A percentile compares a stretch with the other conserved stretches of the same genome.
Conservation (phyloP, 2,329 filamentous ascomycete species). For the Sclerotinia borealis region DNA sequence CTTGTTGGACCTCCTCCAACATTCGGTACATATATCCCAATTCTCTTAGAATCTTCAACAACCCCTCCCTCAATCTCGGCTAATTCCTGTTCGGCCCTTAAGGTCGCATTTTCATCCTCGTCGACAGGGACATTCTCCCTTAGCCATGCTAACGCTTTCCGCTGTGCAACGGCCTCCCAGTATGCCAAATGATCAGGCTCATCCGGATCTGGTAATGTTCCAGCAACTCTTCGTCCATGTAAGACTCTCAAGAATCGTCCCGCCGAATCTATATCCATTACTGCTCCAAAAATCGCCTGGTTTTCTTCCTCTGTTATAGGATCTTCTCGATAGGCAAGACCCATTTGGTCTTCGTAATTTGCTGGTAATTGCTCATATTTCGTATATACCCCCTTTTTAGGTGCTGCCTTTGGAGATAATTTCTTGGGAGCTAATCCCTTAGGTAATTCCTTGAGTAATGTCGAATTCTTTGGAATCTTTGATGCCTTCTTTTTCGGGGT, state of each 20-base stretch:
- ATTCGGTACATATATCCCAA: conserved; percentile 29
- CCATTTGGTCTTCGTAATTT: conserved; percentile 49
- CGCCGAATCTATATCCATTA: conserved; percentile 39
- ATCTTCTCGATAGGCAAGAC: conserved; percentile 46
- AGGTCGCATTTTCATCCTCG: conserved; percentile 53
- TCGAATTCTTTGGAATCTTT: not conserved
- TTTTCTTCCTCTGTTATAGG: conserved; percentile 46
- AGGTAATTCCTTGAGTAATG: too few species aligned
- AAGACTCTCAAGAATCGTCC: conserved; percentile 52
- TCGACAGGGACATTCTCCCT: conserved; percentile 50
- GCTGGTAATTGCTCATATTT: conserved; percentile 53
- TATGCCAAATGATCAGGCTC: conserved; percentile 29
- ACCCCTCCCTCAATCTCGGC: conserved; percentile 42
- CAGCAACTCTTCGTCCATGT: conserved; percentile 58
- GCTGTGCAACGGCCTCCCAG: conserved; percentile 34
- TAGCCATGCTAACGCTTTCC: conserved; percentile 48
- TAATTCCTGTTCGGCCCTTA: conserved; percentile 58
- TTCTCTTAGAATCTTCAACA: conserved; percentile 26
- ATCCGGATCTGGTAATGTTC: conserved; percentile 54
- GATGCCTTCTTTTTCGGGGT: not conserved
- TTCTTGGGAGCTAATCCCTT: conserved; percentile 1
- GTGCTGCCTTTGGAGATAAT: conserved; percentile 6
- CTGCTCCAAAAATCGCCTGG: conserved; percentile 44
- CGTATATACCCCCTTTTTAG: conserved; percentile 35
- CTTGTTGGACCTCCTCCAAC: conserved; percentile 7